Conservation (phyloP, 2,329 filamentous ascomycete species). For the Pyrenochaeta sp. region DNA sequence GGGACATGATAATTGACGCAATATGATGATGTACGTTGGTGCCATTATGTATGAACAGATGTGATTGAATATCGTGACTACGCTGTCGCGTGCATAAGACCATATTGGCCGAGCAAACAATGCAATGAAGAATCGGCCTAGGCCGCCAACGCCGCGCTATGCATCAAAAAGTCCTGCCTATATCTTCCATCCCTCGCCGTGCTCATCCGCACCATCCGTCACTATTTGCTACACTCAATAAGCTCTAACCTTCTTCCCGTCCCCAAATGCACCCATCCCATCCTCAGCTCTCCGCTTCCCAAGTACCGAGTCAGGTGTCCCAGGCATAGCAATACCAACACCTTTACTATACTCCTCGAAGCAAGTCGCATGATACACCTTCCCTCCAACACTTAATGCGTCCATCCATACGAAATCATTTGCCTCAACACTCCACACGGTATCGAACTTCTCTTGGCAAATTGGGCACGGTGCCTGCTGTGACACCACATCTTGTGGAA, state of each 20-base stretch:
- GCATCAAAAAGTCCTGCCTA: constrained; percentile 3
- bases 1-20: too few species aligned
- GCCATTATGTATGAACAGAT: too few species aligned
- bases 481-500: constrained; percentile 78
- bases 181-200: neutral
- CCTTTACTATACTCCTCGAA: constrained; percentile 69
- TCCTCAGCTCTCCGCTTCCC: constrained; percentile 48
- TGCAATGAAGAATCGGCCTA: neutral
- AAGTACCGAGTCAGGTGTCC: constrained; percentile 48
- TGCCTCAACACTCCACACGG: constrained; percentile 88
- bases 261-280: constrained; percentile 21
- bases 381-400: constrained; percentile 76
- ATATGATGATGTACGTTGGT: too few species aligned
- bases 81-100: neutral
- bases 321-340: constrained; percentile 39
- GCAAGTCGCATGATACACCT: constrained; percentile 90
- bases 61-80: neutral
- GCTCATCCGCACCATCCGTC: neutral
- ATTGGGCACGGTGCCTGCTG: constrained; percentile 87
- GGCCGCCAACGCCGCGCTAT: constrained; percentile 21
- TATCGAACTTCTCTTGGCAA: constrained; percentile 94
- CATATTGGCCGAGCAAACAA: neutral
- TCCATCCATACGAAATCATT: constrained; percentile 99
- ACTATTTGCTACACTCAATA: constrained; percentile 3
- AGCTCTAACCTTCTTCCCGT: constrained; percentile 45